Base-by-base conservation (phyloP, 1,139 yeast species). In the Arxiozyma slooffiae region DNA sequence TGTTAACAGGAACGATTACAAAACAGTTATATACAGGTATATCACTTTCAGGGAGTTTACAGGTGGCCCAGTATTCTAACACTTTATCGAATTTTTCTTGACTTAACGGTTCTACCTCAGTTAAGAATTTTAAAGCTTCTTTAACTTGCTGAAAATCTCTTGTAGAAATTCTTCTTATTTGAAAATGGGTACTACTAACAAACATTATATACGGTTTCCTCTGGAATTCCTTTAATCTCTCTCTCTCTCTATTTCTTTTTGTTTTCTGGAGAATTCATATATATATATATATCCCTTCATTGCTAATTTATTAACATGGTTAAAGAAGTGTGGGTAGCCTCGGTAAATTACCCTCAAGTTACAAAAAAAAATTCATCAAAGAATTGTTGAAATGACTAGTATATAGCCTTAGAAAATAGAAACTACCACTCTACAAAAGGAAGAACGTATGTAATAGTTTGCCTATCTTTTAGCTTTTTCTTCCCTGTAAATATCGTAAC, bases 31-130 rank as follows among this genome's bases (percentile, higher is more conserved):
- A 84, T 7, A 72, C 70, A 0, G 74, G 65, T 38, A 70, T 64
- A 38, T 51, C 55, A 40, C 48, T 9, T 18, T 47, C 43, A n/a
- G 34, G 16, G 7, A 67, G 46, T 18, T 55, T 57, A n/a, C 57
- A 46, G 0, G 71, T 54, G 26, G 70, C 60, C 88, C 88, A 82
- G 52, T 75, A 71, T 7, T 66, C 62, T 26, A 79, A 61, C 17
- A 78, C 65, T 2, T 68, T 67, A 2, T 65, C 62, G 61, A 81
- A 84, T 49, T 72, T 63, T 7, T 63, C 63, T 34, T 62, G 54
- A 1, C 77, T 60, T 36, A 83, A 70, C 1, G 76, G 73, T 0
- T 90, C 94, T 2, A 84, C 89, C 0, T 80, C 75, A 8, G 92
- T 84, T 55, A 85, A 70, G 5, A 74, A 80, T 36, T 69, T 64